A percentile compares a stretch with the other conserved stretches of the same genome.
Conservation (phyloP, 2,329 filamentous ascomycete genomes). For the Cordyceps farinosa region DNA sequence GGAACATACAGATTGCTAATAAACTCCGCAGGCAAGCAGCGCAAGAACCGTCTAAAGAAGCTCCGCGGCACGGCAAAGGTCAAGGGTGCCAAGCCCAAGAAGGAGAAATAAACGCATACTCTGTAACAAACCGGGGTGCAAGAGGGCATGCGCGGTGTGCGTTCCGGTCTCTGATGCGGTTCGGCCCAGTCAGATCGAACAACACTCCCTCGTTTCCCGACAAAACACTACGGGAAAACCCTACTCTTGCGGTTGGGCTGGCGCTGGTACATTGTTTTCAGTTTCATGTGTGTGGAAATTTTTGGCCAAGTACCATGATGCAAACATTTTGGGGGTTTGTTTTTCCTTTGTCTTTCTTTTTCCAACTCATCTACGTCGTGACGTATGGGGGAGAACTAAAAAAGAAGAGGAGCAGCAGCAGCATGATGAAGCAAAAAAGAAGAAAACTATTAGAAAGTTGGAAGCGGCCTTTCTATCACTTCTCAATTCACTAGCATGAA, state of each 20-base stretch:
- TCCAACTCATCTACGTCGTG: slow-evolving; percentile 5
- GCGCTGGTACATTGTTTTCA: slow-evolving; percentile 14
- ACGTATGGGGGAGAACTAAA: neutral
- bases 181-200: neutral
- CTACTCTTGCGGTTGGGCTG: neutral
- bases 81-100: slow-evolving; percentile 93
- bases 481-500: slow-evolving; percentile 41
- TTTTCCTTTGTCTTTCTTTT: slow-evolving; percentile 7
- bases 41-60: slow-evolving; percentile 99
- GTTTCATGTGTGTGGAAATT: slow-evolving; percentile 5
- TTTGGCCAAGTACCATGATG: slow-evolving; percentile 12
- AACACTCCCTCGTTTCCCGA: neutral
- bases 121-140: slow-evolving; percentile 16
- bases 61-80: slow-evolving; percentile 96
- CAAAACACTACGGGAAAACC: neutral
- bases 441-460: slow-evolving; percentile 12
- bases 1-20: slow-evolving; percentile 22
- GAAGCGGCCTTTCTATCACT: slow-evolving; percentile 18
- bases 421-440: slow-evolving; percentile 1
- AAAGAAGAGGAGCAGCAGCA: neutral
- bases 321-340: neutral
- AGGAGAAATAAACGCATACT: slow-evolving; percentile 72
- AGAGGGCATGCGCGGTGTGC: neutral
- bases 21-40: slow-evolving; percentile 82
- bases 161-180: neutral